Base-by-base conservation (phyloP, 2,329 filamentous ascomycete species). In the Exophiala alcalophila region DNA sequence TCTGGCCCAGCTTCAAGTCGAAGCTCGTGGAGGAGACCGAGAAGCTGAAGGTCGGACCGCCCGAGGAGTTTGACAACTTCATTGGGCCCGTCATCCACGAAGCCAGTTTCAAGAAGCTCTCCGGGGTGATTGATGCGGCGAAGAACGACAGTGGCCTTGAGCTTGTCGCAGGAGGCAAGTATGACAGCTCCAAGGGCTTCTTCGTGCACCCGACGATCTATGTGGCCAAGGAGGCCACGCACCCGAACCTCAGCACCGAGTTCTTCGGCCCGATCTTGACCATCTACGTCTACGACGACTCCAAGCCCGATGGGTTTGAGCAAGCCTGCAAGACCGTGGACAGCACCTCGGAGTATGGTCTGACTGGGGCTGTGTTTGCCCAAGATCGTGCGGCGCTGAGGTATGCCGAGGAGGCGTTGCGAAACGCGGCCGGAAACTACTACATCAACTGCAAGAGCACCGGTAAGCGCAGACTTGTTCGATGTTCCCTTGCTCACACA, bases 371-470 rank as follows among this genome's bases (percentile, higher is more conserved):
- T 45, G 72, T 91, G 40, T 91, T 91, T 62, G 83, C 86, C 7
- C 66, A 73, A 42, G 84, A 89, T 64, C 72, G 86, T 27, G 66
- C 73, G 32, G 81, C 75, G 10, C 68, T 89, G 46, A 75, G 81
- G 16, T 73, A 73, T 42, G 86, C 84, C 0, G 84, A 89, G 64
- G 78, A 88, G 55, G 76, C 73, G 48, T 72, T 91, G 39, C 73
- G 84, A 52, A 80, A 89, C 61, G 71, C 82, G 0, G 85, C 86
- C 0, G 86, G 86, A 28, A 91, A 91, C 71, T 90, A 90, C 63
- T 91, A 91, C 69, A 74, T 91, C 67, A 91, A 90, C 70, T 85
- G 82, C 71, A 90, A 90, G 76, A 83, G 70, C 48, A 78, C 74
- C 2, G 74, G 70, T 36, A 61, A 69, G 48, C 44, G 12, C 20